Percentiles rank a stretch among this genome's conserved stretches.
These are phyloP conservation scores for Closterium sp. DNA, from an alignment of 139 green algal genomes.

Conservation along the genomic window DNA sequence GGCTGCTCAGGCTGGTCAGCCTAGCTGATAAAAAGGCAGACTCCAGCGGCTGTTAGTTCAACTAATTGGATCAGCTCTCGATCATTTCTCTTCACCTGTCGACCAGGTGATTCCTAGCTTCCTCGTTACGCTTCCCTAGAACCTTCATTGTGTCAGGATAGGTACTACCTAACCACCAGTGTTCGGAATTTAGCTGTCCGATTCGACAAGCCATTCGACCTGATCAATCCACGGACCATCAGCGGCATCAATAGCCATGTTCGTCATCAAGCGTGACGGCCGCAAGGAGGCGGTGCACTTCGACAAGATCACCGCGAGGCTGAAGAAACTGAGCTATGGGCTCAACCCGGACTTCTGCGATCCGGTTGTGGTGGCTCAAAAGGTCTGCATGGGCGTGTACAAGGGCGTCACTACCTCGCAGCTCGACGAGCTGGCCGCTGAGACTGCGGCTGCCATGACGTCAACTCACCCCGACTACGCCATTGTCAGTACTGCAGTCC, in stretches of 20 bases:
- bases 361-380: conserved; percentile 94
- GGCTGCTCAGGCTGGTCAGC: neutral
- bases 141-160: neutral
- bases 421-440: conserved; percentile 95
- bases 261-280: conserved; percentile 90
- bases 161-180: neutral
- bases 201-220: neutral
- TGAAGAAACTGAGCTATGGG: conserved; percentile 94
- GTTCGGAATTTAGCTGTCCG: neutral
- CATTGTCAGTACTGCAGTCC: conserved; percentile 47
- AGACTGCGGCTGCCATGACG: conserved; percentile 97
- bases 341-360: conserved; percentile 76
- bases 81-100: neutral
- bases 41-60: neutral
- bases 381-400: conserved; percentile 67
- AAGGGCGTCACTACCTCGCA: conserved; percentile 94
- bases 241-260: conserved; percentile 63
- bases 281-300: conserved; percentile 86
- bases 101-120: neutral
- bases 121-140: neutral
- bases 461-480: conserved; percentile 98
- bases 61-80: neutral
- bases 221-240: neutral
- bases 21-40: neutral
- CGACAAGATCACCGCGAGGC: conserved; percentile 98